Evolutionary conservation across 768 basidiomycete species (phyloP).

Genomic region (Galerina sulciceps): DNA sequence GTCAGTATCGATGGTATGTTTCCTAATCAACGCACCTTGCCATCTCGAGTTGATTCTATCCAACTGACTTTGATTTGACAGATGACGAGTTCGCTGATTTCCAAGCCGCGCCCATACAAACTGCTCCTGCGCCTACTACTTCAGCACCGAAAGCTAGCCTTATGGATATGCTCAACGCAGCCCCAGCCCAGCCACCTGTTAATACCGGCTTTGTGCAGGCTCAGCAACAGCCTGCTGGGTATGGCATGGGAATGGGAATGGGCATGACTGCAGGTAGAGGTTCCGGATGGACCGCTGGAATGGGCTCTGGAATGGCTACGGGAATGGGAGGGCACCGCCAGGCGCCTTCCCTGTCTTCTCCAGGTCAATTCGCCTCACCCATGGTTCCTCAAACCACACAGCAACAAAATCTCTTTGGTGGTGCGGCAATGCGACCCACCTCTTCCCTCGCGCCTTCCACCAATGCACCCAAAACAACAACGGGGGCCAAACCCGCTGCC

Average conservation of each 20-base stretch:
- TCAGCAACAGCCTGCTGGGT: slow-evolving; percentile 29
- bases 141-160: slow-evolving; percentile 38
- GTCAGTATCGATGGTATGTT: slow-evolving; percentile 47
- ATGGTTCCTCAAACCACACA: slow-evolving; percentile 24
- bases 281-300: too few species aligned
- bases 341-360: slow-evolving; percentile 38
- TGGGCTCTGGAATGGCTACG: slow-evolving; percentile 28
- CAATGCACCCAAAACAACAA: slow-evolving; percentile 23
- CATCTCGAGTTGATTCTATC: too few species aligned
- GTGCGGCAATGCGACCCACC: slow-evolving; percentile 35
- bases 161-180: slow-evolving; percentile 52
- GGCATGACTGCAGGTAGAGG: slow-evolving; percentile 11
- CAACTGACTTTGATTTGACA: slow-evolving; percentile 22
- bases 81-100: slow-evolving; percentile 91
- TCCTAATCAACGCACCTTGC: neutral
- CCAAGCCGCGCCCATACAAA: slow-evolving; percentile 67
- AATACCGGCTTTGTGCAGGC: slow-evolving; percentile 31
- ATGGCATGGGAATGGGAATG: slow-evolving; percentile 17
- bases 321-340: slow-evolving; percentile 38
- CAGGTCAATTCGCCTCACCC: slow-evolving; percentile 32
- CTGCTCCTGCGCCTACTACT: slow-evolving; percentile 40
- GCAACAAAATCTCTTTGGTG: slow-evolving; percentile 35
- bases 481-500: slow-evolving; percentile 41
- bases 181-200: slow-evolving; percentile 34
- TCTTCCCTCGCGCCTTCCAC: slow-evolving; percentile 19